Evolutionary conservation across 805 yeast species (phyloP), one percentile per base, ranked within the genome.

Genomic region (Schwanniomyces pseudopolymorphus): DNA sequence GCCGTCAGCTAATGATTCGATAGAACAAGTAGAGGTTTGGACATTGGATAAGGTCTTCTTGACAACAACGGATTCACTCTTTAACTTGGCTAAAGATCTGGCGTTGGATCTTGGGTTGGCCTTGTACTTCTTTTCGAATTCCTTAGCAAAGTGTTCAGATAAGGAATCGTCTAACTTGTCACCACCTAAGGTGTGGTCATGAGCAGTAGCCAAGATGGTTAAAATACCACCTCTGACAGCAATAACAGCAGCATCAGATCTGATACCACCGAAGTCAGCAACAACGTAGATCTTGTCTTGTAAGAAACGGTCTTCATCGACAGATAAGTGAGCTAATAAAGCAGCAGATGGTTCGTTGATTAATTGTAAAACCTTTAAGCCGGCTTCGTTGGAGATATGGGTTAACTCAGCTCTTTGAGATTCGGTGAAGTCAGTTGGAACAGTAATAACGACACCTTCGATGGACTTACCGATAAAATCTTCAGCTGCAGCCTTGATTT

Each of bases 331-430:
- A 4, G 98, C 89, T 55, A 94, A 76, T 53, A 94, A 74, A 42
- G 97, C 96, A 50, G 97, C 87, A 49, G 89, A 76, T 55, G 97
- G 97, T 75, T 94, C 99, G 66, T 85, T 85, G 63, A 94, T 85
- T 59, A 89, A 78, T 77, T 94, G 98, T 60, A 87, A 73, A 47
- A 92, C 88, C 53, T 83, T 79, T 56, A 94, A 70, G 33, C 89
- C 96, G 35, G 95, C 89, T 39, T 75, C 79, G 46, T 70, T 71
- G 52, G 95, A 81, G 46, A 88, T 78, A 53, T 72, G 72, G 48
- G 72, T 66, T 56, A 94, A 71, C 47, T 81, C 84, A 45, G 71
- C 69, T 63, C 84, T 83, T 74, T 91, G 97, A 49, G 70, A 79
- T 46, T 80, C 86, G 45, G 85, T 71, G 76, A 87, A 91, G 66